These are phyloP conservation scores for Xanthoparmelia taractica DNA, from an alignment of 495 filamentous ascomycete genomes.

Conservation along the genomic window DNA sequence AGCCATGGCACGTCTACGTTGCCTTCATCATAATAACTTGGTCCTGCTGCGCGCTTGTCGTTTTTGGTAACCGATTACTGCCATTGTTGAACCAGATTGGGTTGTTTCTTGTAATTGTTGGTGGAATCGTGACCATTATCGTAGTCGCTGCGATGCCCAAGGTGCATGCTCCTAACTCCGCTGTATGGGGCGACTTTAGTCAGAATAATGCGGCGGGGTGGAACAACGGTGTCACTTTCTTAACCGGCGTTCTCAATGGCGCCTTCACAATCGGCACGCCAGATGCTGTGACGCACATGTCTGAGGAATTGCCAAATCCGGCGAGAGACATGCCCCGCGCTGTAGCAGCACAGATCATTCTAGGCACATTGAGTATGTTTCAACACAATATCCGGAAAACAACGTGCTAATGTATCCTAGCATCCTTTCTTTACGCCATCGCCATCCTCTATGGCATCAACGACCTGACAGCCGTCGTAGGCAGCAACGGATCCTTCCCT, in stretches of 20 bases:
- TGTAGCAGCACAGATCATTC: slow-evolving; percentile 37
- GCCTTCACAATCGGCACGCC: slow-evolving; percentile 80
- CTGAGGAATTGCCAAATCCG: slow-evolving; percentile 70
- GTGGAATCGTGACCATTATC: slow-evolving; percentile 57
- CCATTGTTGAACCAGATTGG: slow-evolving; percentile 57
- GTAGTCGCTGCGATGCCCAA: slow-evolving; percentile 66
- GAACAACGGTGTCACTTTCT: slow-evolving; percentile 66
- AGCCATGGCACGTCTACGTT: slow-evolving; percentile 70
- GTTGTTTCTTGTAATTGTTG: slow-evolving; percentile 55
- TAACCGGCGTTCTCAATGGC: slow-evolving; percentile 76
- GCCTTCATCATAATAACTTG: slow-evolving; percentile 58
- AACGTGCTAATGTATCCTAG: background rate
- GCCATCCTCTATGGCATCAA: slow-evolving; percentile 48
- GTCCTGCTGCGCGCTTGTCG: slow-evolving; percentile 51
- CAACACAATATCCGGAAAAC: background rate
- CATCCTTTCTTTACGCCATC: slow-evolving; percentile 42
- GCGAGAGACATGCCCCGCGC: slow-evolving; percentile 54
- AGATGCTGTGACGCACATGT: slow-evolving; percentile 66
- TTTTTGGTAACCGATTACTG: slow-evolving; percentile 58
- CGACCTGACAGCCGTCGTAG: slow-evolving; percentile 34
- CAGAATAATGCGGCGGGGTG: slow-evolving; percentile 56
- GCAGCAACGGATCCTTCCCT: slow-evolving; percentile 53
- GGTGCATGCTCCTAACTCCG: slow-evolving; percentile 46
- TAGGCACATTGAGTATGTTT: slow-evolving; percentile 19
- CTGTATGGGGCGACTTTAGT: slow-evolving; percentile 46